These are phyloP conservation scores for Centaurea solstitialis DNA, from an alignment of 129 eudicot genomes.

Conservation along the genomic window DNA sequence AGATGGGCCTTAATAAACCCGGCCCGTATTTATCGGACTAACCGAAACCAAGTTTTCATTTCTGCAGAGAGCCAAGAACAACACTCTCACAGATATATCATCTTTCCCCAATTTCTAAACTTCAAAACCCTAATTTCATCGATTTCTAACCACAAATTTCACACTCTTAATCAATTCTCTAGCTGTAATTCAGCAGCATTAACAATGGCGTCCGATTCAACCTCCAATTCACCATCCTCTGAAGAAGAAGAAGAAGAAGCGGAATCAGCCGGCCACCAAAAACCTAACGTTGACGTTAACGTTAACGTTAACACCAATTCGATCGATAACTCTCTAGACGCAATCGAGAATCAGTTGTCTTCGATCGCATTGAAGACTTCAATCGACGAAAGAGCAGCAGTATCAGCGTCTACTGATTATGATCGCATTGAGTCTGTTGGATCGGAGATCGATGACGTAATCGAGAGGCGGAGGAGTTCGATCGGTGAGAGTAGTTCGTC, in stretches of 20 bases:
- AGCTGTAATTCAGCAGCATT: not conserved
- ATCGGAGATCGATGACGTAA: slow-evolving; percentile 4
- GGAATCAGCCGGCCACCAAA: slow-evolving; percentile 36
- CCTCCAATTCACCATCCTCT: slow-evolving; percentile 39
- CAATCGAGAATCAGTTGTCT: slow-evolving; percentile 68
- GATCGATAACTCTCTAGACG: slow-evolving; percentile 68
- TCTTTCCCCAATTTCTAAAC: slow-evolving; percentile 4
- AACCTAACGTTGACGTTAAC: slow-evolving; percentile 47
- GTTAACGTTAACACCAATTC: slow-evolving; percentile 31
- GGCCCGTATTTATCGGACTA: not conserved
- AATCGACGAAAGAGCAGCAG: slow-evolving; percentile 20
- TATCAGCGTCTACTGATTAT: not conserved
- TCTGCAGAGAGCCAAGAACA: slow-evolving; percentile 7
- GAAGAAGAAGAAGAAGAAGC: slow-evolving; percentile 43
- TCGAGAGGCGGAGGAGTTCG: slow-evolving; percentile 18
- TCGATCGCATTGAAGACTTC: slow-evolving; percentile 55
- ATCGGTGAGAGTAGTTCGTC: slow-evolving; percentile 33
- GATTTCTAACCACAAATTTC: not conserved
- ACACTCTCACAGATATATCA: not conserved
- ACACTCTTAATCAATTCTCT: not conserved
- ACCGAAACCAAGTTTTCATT: not conserved
- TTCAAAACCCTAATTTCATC: slow-evolving; percentile 27
- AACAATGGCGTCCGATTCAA: slow-evolving; percentile 55
- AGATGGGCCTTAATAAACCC: not conserved
- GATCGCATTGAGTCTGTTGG: slow-evolving; percentile 12